Evolutionary conservation across 495 filamentous ascomycete genomes (phyloP).

Genomic region (Jackrogersella minutella): DNA sequence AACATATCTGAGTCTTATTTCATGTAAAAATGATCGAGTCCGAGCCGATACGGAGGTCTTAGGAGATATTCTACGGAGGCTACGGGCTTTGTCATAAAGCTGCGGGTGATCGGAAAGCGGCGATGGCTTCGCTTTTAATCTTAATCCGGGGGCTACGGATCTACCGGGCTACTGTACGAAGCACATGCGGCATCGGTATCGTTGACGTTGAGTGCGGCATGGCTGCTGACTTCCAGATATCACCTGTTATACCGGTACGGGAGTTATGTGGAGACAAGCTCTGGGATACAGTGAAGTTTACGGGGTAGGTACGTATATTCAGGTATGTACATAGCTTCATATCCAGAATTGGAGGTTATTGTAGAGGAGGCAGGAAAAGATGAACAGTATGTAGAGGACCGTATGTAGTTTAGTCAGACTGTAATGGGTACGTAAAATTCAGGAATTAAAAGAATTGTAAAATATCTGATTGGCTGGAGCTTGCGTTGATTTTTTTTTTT

Average conservation of each 20-base stretch:
- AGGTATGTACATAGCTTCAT: background rate
- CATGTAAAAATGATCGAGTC: too few species aligned
- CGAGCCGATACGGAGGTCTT: background rate
- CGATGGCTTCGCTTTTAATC: background rate
- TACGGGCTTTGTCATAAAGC: background rate
- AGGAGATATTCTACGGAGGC: background rate
- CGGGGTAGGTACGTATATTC: background rate
- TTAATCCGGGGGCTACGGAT: slow-evolving; percentile 5
- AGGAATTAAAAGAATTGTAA: slow-evolving; percentile 10
- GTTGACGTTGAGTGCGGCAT: slow-evolving; percentile 6
- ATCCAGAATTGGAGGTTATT: slow-evolving; percentile 2
- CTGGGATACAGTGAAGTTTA: background rate
- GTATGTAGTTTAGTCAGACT: background rate
- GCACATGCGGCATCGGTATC: background rate
- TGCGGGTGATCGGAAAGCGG: background rate
- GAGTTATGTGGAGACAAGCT: slow-evolving; percentile 12
- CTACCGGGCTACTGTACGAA: background rate
- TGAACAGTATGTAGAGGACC: background rate
- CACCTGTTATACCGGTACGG: background rate
- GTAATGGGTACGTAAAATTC: slow-evolving; percentile 6
- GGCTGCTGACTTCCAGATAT: slow-evolving; percentile 3
- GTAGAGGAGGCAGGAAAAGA: too few species aligned
- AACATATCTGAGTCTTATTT: too few species aligned
- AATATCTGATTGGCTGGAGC: slow-evolving; percentile 33
- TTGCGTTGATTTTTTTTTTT: background rate